Evolutionary conservation across 495 filamentous ascomycete genomes (phyloP), one percentile per base, ranked within the genome.

Genomic region (Aspergillus bertholletiae): DNA sequence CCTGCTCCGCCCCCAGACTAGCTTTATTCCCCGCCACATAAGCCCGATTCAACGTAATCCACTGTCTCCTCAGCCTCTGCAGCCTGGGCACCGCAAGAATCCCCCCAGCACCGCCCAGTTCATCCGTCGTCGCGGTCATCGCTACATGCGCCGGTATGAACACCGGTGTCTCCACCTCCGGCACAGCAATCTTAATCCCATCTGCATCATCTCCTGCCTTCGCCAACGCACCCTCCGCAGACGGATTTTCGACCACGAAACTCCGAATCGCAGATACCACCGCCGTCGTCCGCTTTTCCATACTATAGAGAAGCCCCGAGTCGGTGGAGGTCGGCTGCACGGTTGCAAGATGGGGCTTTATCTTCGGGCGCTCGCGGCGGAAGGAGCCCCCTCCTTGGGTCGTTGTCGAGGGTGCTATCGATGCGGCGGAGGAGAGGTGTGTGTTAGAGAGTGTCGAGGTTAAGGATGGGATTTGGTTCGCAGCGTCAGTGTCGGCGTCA

Each of bases 251-350:
- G 37, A 64, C 66, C 1, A 73, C 74, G 41, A 84, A 90, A 32
- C 84, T 80, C 41, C 90, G 72, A 28, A 98, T 84, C n/a, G 76
- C 74, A 51, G 82, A 79, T 11, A 97, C 77, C 17, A 97, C 81
- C 17, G 88, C 89, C 55, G 94, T 90, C 13, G 92, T 96, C 46
- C 82, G 81, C 51, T 86, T 86, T 62, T 97, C 93, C 32, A 97
- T 81, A 54, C 86, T 81, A 66, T 96, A 91, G 27, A 98, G 79
- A 41, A 92, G 92, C 59, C 89, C 84, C 9, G 88, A 81, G 59
- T 87, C 84, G 0, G 84, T 80, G 24, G 88, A 77, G 2, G 57
- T 57, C n/a, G 85, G 82, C 68, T 81, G 78, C 34, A 92, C 84
- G 5, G 93, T 96, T 2, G 90, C 90, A 66, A 84, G 78, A 70